Conservation (phyloP, 768 basidiomycete genomes). For the Lactarius trivialis region DNA sequence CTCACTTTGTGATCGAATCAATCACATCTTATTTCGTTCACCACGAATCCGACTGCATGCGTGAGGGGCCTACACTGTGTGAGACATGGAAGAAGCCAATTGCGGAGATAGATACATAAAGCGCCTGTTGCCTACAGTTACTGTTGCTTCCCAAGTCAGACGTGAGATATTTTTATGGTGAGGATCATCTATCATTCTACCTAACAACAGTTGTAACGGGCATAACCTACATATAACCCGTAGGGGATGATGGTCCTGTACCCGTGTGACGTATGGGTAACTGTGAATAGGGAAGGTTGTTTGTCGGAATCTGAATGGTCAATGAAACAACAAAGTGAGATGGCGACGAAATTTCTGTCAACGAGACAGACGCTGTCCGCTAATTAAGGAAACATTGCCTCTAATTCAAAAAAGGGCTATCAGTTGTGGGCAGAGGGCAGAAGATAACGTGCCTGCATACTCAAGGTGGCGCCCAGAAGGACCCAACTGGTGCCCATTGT, state of each 20-base stretch:
- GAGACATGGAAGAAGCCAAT: neutral
- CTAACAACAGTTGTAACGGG: neutral
- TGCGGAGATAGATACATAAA: neutral
- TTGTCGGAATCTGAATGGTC: neutral
- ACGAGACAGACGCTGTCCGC: neutral
- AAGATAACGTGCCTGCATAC: neutral
- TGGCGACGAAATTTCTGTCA: neutral
- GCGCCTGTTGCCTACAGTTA: neutral
- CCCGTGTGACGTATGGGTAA: too few relatives aligned
- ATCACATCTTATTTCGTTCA: too few relatives aligned
- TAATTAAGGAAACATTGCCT: neutral
- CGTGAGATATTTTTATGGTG: neutral
- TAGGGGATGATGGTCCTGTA: neutral
- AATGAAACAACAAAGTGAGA: neutral
- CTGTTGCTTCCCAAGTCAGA: neutral
- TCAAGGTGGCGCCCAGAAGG: neutral
- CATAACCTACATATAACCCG: neutral
- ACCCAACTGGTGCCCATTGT: conserved; percentile 3
- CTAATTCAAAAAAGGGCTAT: neutral
- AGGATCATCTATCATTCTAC: neutral
- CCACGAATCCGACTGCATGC: too few relatives aligned
- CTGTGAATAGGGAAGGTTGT: neutral
- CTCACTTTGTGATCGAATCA: too few relatives aligned
- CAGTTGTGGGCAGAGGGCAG: neutral
- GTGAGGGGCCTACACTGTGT: neutral